These are phyloP conservation scores for Pyrenula massariospora DNA, from an alignment of 495 filamentous ascomycete species.

Conservation along the genomic window DNA sequence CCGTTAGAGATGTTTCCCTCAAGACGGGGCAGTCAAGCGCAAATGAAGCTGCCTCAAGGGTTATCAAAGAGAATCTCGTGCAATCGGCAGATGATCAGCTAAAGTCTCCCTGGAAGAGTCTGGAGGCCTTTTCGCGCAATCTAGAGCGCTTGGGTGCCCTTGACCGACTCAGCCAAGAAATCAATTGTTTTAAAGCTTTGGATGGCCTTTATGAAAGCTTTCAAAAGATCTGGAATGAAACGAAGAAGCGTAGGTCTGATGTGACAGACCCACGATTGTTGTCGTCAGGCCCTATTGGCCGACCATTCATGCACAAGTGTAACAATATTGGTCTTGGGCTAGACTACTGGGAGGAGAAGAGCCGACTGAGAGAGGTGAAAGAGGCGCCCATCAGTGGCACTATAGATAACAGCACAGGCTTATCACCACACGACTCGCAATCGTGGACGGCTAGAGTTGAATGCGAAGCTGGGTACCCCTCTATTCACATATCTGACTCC, in stretches of 20 bases:
- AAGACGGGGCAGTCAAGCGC: slow-evolving; percentile 22
- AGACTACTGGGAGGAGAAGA: slow-evolving; percentile 74
- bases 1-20: slow-evolving; percentile 33
- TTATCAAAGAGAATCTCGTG: slow-evolving; percentile 38
- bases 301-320: slow-evolving; percentile 65
- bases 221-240: slow-evolving; percentile 41
- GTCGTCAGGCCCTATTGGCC: slow-evolving; percentile 48
- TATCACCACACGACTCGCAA: slow-evolving; percentile 3
- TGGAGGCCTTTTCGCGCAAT: slow-evolving; percentile 67
- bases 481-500: slow-evolving; percentile 25
- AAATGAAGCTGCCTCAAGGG: slow-evolving; percentile 33
- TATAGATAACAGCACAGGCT: slow-evolving; percentile 6
- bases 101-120: slow-evolving; percentile 37
- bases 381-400: slow-evolving; percentile 8
- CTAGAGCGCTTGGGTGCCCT: slow-evolving; percentile 65
- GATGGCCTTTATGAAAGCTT: slow-evolving; percentile 68
- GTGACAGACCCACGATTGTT: slow-evolving; percentile 35
- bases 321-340: slow-evolving; percentile 62
- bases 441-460: slow-evolving; percentile 29
- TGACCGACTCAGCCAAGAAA: slow-evolving; percentile 68
- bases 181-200: slow-evolving; percentile 84
- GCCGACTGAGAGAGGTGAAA: slow-evolving; percentile 28
- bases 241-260: slow-evolving; percentile 32
- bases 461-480: slow-evolving; percentile 36
- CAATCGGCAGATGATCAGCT: slow-evolving; percentile 26